Evolutionary conservation across 163 green algal genomes (phyloP).

Genomic region (Picocystis sp.): DNA sequence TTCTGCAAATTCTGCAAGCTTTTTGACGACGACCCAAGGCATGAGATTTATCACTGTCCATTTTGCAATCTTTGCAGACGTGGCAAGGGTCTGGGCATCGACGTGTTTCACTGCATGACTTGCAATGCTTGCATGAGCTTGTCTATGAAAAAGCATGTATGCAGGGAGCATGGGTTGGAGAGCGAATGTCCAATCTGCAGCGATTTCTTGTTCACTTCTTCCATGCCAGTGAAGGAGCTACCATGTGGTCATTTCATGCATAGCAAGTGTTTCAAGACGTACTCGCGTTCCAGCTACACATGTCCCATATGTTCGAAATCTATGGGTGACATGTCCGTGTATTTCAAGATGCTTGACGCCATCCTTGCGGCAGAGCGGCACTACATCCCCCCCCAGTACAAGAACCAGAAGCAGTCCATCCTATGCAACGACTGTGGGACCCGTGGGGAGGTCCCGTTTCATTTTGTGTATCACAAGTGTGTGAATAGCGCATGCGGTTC

Average conservation of each 20-base stretch:
- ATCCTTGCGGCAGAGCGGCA: constrained; percentile 51
- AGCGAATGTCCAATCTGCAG: constrained; percentile 86
- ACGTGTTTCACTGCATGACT: constrained; percentile 98
- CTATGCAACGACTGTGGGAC: constrained; percentile 87
- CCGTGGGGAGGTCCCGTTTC: constrained; percentile 46
- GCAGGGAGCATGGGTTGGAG: constrained; percentile 38
- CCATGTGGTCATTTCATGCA: constrained; percentile 98
- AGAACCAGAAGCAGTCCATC: constrained; percentile 27
- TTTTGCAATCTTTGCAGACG: constrained; percentile 94
- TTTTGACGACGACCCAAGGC: constrained; percentile 66
- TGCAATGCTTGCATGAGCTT: constrained; percentile 98
- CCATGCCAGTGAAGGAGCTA: constrained; percentile 70
- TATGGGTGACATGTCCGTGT: constrained; percentile 87
- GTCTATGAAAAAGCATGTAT: constrained; percentile 64
- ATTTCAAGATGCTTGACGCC: constrained; percentile 93
- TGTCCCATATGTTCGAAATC: constrained; percentile 90
- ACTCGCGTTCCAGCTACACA: constrained; percentile 47
- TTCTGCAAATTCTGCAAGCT: constrained; percentile 93
- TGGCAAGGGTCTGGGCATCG: constrained; percentile 71
- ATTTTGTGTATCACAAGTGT: constrained; percentile 90
- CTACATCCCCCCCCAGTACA: too few relatives aligned
- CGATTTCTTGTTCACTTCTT: constrained; percentile 84
- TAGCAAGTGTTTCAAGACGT: constrained; percentile 70
- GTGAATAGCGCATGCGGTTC: constrained; percentile 34
- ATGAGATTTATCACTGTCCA: constrained; percentile 94